These are phyloP conservation scores for Goffeauzyma gilvescens DNA, from an alignment of 768 basidiomycete species.

Conservation along the genomic window DNA sequence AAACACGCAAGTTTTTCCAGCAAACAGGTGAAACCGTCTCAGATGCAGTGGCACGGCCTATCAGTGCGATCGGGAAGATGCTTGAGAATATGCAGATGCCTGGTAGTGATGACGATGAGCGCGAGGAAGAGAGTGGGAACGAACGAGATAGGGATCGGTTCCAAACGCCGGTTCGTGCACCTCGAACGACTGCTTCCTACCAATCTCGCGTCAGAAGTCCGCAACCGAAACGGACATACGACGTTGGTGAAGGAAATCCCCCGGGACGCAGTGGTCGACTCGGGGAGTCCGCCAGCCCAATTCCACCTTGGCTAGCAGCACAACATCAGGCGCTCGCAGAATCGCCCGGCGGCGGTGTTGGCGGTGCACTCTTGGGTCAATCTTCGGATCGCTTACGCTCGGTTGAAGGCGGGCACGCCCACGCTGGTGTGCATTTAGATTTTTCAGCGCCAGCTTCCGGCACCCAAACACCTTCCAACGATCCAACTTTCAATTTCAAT, in stretches of 20 bases:
- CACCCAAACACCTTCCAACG: conserved; percentile 16
- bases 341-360: too few relatives aligned
- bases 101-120: conserved; percentile 56
- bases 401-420: too few relatives aligned
- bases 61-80: conserved; percentile 73
- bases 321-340: neutral
- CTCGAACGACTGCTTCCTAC: neutral
- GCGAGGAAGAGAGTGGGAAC: conserved; percentile 52
- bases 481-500: conserved; percentile 40
- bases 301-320: neutral
- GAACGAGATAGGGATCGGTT: conserved; percentile 15
- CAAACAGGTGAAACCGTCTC: conserved; percentile 53
- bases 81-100: conserved; percentile 76
- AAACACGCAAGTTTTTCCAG: conserved; percentile 65
- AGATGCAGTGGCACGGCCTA: conserved; percentile 61
- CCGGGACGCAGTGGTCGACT: too few relatives aligned
- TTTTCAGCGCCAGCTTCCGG: conserved; percentile 6
- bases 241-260: too few relatives aligned
- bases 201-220: neutral
- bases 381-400: too few relatives aligned
- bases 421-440: too few relatives aligned
- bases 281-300: neutral
- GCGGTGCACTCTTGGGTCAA: neutral
- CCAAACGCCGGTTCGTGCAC: neutral
- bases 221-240: too few relatives aligned